phyloP scores from a whole-genome alignment of 345 rosid genomes.

The Lepidium aucheri region DNA sequence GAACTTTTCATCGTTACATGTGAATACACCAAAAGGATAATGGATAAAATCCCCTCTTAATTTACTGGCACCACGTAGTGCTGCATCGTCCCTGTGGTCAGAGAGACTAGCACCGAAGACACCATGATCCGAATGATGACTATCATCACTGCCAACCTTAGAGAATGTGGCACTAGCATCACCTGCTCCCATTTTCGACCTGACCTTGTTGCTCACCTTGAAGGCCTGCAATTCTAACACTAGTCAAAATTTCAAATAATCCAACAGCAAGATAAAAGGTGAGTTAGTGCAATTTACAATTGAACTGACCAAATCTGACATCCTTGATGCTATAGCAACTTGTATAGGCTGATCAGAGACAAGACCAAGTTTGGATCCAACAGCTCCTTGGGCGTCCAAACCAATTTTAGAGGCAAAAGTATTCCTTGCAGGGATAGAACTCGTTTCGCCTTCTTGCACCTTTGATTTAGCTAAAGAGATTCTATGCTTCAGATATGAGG shows the following conservation, averaged over 20 bases:
- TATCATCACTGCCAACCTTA: constrained; percentile 58
- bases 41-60: constrained; percentile 49
- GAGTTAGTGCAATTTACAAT: background rate
- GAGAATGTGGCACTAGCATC: constrained; percentile 38
- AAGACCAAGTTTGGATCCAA: constrained; percentile 61
- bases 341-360: constrained; percentile 79
- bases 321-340: constrained; percentile 66
- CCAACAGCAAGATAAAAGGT: constrained; percentile 11
- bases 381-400: constrained; percentile 8
- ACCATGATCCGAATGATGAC: constrained; percentile 50
- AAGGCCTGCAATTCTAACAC: constrained; percentile 45
- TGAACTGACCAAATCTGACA: constrained; percentile 70
- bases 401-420: constrained; percentile 39
- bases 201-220: constrained; percentile 63
- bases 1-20: constrained; percentile 39
- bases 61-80: constrained; percentile 64
- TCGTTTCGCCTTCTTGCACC: constrained; percentile 34
- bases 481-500: constrained; percentile 35
- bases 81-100: constrained; percentile 59
- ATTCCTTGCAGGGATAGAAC: constrained; percentile 34
- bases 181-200: constrained; percentile 47
- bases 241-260: constrained; percentile 26
- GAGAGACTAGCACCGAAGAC: constrained; percentile 35
- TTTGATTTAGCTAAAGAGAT: constrained; percentile 20
- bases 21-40: constrained; percentile 47